Percentiles rank a stretch among this genome's conserved stretches.
phyloP scores from a whole-genome alignment of 305 asterid species.

The Fraxinus latifolia region DNA sequence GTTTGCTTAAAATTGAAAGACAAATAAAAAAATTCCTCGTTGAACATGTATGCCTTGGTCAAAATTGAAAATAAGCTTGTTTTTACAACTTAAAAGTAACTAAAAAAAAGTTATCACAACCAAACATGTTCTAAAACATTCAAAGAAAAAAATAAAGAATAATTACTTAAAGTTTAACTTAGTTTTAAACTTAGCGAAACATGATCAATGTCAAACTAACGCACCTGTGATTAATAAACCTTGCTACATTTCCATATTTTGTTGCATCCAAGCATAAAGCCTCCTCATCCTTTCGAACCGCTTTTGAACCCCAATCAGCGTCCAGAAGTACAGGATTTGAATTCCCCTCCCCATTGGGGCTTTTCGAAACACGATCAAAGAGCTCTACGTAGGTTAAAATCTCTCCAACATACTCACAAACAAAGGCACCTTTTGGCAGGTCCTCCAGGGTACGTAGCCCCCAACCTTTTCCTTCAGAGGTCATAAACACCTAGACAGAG shows the following conservation, averaged over 20 bases:
- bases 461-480: conserved; percentile 87
- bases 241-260: conserved; percentile 72
- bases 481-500: conserved; percentile 65
- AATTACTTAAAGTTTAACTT: background rate
- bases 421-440: conserved; percentile 81
- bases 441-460: conserved; percentile 82
- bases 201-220: conserved; percentile 13
- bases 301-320: conserved; percentile 71
- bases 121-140: background rate
- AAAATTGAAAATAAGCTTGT: background rate
- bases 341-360: conserved; percentile 39
- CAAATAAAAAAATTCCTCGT: background rate
- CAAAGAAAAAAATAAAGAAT: background rate
- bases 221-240: conserved; percentile 88
- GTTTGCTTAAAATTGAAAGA: background rate
- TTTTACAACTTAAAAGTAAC: background rate
- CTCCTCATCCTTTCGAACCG: conserved; percentile 65
- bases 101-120: background rate
- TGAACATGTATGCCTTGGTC: background rate
- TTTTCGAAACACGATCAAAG: conserved; percentile 43
- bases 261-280: conserved; percentile 92
- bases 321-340: conserved; percentile 80
- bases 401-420: conserved; percentile 85
- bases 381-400: conserved; percentile 69
- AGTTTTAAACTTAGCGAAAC: conserved; percentile 4